Evolutionary conservation across 352 stramenopile genomes (phyloP).

Genomic region (Plasmopara muralis): DNA sequence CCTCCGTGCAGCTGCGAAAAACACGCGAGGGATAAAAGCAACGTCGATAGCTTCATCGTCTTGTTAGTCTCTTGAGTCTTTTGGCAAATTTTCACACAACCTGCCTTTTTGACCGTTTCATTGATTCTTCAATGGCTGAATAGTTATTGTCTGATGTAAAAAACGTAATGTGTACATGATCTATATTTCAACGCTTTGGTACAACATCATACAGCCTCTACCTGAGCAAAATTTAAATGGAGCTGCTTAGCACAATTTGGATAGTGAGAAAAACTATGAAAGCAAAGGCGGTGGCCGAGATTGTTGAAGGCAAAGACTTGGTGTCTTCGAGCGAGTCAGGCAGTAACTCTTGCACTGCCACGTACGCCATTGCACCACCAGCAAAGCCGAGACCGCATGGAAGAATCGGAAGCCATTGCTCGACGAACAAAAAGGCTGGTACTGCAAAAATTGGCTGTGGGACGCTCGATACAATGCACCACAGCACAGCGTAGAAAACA

Average conservation of each 20-base stretch:
- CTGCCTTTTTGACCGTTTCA: too few species aligned
- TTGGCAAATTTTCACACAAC: too few species aligned
- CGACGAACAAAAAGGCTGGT: slow-evolving; percentile 89
- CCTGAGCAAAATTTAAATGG: slow-evolving; percentile 14
- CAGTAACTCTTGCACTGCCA: slow-evolving; percentile 85
- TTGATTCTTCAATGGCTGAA: too few species aligned
- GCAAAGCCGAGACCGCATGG: slow-evolving; percentile 95
- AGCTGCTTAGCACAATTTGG: slow-evolving; percentile 67
- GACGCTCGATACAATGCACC: slow-evolving; percentile 88
- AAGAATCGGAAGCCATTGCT: slow-evolving; percentile 92
- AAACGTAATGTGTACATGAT: too few species aligned
- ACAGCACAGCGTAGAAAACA: slow-evolving; percentile 78
- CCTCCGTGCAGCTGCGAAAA: slow-evolving; percentile 10
- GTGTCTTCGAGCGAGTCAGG: slow-evolving; percentile 82
- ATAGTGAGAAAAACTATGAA: slow-evolving; percentile 83
- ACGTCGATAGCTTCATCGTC: too few species aligned
- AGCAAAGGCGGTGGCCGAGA: slow-evolving; percentile 58
- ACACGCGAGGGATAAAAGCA: too few species aligned
- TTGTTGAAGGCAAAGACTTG: slow-evolving; percentile 62
- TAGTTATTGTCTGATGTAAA: too few species aligned
- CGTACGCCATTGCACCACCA: slow-evolving; percentile 95
- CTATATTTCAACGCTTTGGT: too few species aligned
- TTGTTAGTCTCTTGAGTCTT: too few species aligned
- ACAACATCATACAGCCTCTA: too few species aligned
- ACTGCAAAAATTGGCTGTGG: slow-evolving; percentile 98